phyloP scores from a whole-genome alignment of 2,329 filamentous ascomycete species.

The Scleromitrula shiraiana region DNA sequence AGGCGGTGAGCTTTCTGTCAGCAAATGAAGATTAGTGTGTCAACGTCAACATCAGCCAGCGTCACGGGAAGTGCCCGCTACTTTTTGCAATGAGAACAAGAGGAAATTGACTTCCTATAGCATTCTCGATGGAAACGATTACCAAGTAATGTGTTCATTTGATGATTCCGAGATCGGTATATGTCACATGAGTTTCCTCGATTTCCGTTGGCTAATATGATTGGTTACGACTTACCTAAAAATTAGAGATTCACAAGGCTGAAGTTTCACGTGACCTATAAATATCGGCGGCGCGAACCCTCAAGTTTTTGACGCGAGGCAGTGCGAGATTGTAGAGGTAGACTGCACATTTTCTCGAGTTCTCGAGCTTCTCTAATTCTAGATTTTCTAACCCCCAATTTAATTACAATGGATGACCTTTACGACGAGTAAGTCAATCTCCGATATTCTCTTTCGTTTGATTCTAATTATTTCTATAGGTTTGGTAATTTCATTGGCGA shows the following conservation, averaged over 20 bases:
- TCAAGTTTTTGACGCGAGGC: constrained; percentile 20
- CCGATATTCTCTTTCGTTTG: neutral
- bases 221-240: neutral
- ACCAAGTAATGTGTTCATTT: no score
- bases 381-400: neutral
- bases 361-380: no score
- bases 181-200: no score
- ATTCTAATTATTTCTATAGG: constrained; percentile 39
- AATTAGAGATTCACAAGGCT: constrained; percentile 9
- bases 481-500: constrained; percentile 99
- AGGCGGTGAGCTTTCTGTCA: neutral
- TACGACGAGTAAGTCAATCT: constrained; percentile 72
- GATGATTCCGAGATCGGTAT: no score
- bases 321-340: constrained; percentile 7
- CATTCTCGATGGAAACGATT: no score
- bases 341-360: constrained; percentile 14
- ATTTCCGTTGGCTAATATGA: neutral
- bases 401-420: constrained; percentile 74
- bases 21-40: neutral
- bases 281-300: constrained; percentile 16
- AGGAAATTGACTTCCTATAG: no score
- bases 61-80: no score
- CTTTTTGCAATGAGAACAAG: no score
- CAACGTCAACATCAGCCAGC: no score
- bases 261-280: constrained; percentile 19